Evolutionary conservation across 306 rosid genomes (phyloP), one percentile per base, ranked within the genome.

Genomic region (Inga laurina): DNA sequence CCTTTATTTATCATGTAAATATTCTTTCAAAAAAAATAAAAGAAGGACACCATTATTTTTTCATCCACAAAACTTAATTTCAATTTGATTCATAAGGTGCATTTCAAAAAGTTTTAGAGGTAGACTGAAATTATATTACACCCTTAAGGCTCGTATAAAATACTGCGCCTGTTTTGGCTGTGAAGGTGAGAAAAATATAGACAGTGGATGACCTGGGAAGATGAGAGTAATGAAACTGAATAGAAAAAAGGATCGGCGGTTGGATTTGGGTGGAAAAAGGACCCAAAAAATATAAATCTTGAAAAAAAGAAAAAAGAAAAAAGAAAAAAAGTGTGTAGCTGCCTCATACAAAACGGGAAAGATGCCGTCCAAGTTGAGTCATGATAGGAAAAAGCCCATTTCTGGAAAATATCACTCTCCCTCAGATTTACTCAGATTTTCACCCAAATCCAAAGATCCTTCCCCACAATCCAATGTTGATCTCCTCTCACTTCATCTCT

Each of bases 331-430:
- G 45, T 82, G 87, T 85, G 79, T 67, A 59, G 49, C 81, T 83
- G 91, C 79, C 79, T 83, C 27, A 41, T n/a, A 0, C 8, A 68
- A 86, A 68, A 66, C 62, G 19, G 91, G 84, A 35, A 85, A 68
- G 37, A 14, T 77, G 72, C 71, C 77, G 82, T 74, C 76, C 61
- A 79, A 77, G 82, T 85, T 80, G 59, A 73, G 24, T 82, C 16
- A 73, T 22, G 85, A 77, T 83, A 81, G 77, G 75, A 83, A 80
- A 68, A 79, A 19, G 77, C 79, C 84, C 67, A 83, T 73, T 83
- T 88, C 16, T 43, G 77, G 91, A 56, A 87, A 87, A 70, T 41
- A 88, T 85, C 85, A 44, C 87, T 80, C 46, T 84, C 87, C 45
- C 48, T 68, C 10, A 85, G 88, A 85, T 85, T 85, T 85, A 4